Conservation (phyloP, 129 eudicot species). For the Sambucus nigra region DNA sequence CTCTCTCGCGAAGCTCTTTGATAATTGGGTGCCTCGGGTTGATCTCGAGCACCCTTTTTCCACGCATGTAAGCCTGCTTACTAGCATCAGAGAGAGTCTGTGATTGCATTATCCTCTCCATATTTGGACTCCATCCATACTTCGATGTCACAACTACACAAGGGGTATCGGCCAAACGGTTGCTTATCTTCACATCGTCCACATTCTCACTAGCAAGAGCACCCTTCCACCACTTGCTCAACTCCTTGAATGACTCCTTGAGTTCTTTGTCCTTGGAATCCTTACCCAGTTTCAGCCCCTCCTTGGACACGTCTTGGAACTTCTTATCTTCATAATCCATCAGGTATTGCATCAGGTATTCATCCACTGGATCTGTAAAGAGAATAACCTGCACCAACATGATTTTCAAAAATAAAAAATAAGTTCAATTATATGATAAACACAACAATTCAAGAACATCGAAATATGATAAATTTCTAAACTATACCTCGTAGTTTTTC, state of each 20-base stretch:
- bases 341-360: conserved; percentile 89
- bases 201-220: conserved; percentile 73
- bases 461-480: not conserved
- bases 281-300: conserved; percentile 84
- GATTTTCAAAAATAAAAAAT: not conserved
- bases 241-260: conserved; percentile 82
- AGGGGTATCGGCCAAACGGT: conserved; percentile 91
- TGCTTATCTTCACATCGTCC: conserved; percentile 91
- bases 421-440: not conserved
- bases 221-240: conserved; percentile 95
- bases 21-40: conserved; percentile 93
- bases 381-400: conserved; percentile 56
- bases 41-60: conserved; percentile 94
- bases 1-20: conserved; percentile 83
- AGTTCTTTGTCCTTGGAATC: conserved; percentile 75
- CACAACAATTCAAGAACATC: not conserved
- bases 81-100: conserved; percentile 81
- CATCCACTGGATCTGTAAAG: conserved; percentile 91
- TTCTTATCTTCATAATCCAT: conserved; percentile 94
- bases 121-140: conserved; percentile 91
- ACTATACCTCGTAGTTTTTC: conserved; percentile 67
- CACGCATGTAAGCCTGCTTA: conserved; percentile 91
- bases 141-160: conserved; percentile 94
- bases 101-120: conserved; percentile 97
- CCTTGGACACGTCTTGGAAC: conserved; percentile 94